Base-by-base conservation (phyloP, 805 yeast species). In the Brettanomyces naardenensis region DNA sequence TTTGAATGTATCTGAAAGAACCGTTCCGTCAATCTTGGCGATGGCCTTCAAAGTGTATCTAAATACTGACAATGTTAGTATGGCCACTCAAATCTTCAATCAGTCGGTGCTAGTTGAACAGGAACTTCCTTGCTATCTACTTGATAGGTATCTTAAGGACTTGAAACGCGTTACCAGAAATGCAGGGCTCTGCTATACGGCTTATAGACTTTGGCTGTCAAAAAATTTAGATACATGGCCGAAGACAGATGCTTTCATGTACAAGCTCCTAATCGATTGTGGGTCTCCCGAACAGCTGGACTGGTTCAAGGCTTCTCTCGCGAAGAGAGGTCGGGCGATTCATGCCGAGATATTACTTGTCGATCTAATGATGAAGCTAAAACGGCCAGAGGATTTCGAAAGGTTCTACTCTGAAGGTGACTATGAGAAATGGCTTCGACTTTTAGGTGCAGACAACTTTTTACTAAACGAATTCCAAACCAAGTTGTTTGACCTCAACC, bases 71-170 rank as follows among this genome's bases (percentile, higher is more conserved):
- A 51, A 53, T 33, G 44, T 54, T 11, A 42, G 44, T 21, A 41
- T 46, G 40, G 60, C 62, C 6, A 44, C 45, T 3, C 56, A 52
- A 42, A 33, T 57, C 7, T 58, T 56, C 37, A 53, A 50, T 28
- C 57, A 50, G 35, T 44, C 51, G n/a, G 56, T 55, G 2, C 41
- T 53, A 47, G 35, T 57, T 3, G 43, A 46, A 5, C 30, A 28
- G 4, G 21, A 26, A 14, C 35, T 51, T 19, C 46, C 53, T 1
- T 30, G 41, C 10, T 39, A 33, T 23, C 25, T 56, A 11, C 35
- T 54, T 19, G 47, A 47, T 29, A 35, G 40, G 5, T 57, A 48
- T 28, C 23, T 57, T 9, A 43, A 45, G n/a, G 44, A 46, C 25
- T 19, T 57, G 6, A 40, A 36, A 18, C 39, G 40, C 14, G 29